phyloP scores from a whole-genome alignment of 345 rosid species.

The Citrus cavaleriei region DNA sequence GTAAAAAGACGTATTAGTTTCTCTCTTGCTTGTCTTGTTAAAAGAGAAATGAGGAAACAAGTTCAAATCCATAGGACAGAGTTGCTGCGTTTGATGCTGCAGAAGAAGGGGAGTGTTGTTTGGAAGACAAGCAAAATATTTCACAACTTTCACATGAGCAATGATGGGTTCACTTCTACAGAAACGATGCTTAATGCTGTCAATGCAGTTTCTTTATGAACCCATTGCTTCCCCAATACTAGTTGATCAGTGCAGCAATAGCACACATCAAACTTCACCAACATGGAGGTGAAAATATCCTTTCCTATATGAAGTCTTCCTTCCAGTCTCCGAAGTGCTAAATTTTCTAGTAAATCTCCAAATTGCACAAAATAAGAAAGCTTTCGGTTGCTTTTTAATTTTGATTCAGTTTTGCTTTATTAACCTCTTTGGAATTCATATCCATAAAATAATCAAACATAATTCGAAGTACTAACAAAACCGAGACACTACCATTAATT shows the following conservation, averaged over 20 bases:
- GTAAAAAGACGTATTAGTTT: neutral
- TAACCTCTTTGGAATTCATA: neutral
- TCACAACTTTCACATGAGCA: constrained; percentile 1
- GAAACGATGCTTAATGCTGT: neutral
- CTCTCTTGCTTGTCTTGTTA: no score
- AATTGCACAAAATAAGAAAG: neutral
- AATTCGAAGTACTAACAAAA: no score
- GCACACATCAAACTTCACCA: no score
- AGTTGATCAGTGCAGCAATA: neutral
- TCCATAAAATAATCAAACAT: no score
- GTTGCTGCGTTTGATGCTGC: no score
- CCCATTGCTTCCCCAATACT: neutral
- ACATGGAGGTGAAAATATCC: neutral
- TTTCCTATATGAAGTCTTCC: neutral
- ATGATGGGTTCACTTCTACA: neutral
- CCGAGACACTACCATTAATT: neutral
- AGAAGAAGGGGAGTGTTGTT: neutral
- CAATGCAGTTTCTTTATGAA: neutral
- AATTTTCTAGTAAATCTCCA: neutral
- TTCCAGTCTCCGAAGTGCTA: neutral
- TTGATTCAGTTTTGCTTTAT: no score
- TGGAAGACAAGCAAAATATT: neutral
- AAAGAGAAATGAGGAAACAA: no score
- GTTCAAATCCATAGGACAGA: no score
- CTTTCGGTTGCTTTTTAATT: no score